Conservation (phyloP, 495 filamentous ascomycete species). For the Neurospora sp. region DNA sequence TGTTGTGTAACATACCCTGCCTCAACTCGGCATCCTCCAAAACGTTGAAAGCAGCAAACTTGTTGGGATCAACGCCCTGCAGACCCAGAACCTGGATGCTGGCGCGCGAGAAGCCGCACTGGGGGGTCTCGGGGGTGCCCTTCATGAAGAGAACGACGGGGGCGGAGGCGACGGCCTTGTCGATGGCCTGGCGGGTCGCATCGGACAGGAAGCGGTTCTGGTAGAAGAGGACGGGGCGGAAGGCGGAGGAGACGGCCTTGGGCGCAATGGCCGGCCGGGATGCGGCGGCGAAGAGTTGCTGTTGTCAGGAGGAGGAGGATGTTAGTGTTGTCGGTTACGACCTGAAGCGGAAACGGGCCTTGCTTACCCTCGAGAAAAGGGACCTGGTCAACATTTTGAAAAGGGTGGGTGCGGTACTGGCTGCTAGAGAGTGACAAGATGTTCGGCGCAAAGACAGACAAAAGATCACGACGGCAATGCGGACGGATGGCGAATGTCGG, state of each 20-base stretch:
- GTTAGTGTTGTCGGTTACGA: background rate
- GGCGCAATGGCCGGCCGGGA: constrained; percentile 1
- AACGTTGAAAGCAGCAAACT: constrained; percentile 96
- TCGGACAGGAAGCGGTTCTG: constrained; percentile 60
- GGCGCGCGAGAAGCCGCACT: constrained; percentile 94
- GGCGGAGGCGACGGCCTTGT: constrained; percentile 72
- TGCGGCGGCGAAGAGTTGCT: constrained; percentile 13
- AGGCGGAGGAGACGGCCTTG: background rate
- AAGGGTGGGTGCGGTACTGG: background rate
- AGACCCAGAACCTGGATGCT: constrained; percentile 89
- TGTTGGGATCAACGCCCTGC: constrained; percentile 92
- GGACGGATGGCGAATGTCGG: background rate
- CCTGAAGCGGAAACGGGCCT: background rate
- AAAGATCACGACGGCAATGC: background rate
- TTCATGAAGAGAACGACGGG: constrained; percentile 99
- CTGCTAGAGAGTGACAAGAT: background rate
- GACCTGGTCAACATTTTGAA: constrained; percentile 18
- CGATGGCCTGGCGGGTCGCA: constrained; percentile 68
- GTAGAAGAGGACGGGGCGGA: constrained; percentile 23
- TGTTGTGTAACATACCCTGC: constrained; percentile 49
- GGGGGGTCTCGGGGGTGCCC: constrained; percentile 91
- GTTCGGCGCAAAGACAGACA: background rate
- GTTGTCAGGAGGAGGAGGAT: background rate
- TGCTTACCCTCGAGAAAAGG: constrained; percentile 17
- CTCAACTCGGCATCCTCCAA: constrained; percentile 81